Conservation (phyloP, 2,329 filamentous ascomycete species). For the Aspergillus fischeri region DNA sequence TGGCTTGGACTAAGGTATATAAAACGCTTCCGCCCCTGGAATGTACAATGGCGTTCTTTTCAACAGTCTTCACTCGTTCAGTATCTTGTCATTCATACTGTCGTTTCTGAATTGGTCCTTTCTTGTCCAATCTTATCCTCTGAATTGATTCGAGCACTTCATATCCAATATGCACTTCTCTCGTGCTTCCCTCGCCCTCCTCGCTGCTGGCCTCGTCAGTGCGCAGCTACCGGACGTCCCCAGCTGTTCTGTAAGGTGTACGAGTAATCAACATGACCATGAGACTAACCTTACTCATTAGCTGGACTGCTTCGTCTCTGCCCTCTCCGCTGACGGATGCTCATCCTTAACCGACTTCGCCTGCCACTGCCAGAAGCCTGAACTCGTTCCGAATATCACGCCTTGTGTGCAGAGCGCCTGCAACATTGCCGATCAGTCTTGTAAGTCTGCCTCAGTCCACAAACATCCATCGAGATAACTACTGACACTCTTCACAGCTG, state of each 20-base stretch:
- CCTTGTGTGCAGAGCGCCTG: constrained; percentile 47
- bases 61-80: background rate
- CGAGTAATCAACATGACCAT: background rate
- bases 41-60: background rate
- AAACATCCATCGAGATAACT: background rate
- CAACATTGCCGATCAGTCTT: constrained; percentile 32
- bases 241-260: background rate
- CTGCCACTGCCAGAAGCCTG: constrained; percentile 47
- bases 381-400: constrained; percentile 39
- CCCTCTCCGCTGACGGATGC: constrained; percentile 44
- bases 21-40: background rate
- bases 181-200: constrained; percentile 31
- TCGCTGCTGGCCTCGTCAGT: constrained; percentile 18
- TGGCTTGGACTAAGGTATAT: background rate
- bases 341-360: constrained; percentile 45
- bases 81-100: background rate
- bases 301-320: constrained; percentile 44
- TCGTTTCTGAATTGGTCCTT: background rate
- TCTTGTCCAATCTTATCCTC: background rate
- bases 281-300: constrained; percentile 18
- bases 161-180: constrained; percentile 33
- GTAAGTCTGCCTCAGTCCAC: constrained; percentile 19
- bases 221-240: constrained; percentile 1
- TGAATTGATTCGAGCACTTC: background rate
- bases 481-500: constrained; percentile 21